A percentile compares a stretch with the other conserved stretches of the same genome.
phyloP scores from a whole-genome alignment of 2,329 filamentous ascomycete genomes.

The Triangularia setosa region DNA sequence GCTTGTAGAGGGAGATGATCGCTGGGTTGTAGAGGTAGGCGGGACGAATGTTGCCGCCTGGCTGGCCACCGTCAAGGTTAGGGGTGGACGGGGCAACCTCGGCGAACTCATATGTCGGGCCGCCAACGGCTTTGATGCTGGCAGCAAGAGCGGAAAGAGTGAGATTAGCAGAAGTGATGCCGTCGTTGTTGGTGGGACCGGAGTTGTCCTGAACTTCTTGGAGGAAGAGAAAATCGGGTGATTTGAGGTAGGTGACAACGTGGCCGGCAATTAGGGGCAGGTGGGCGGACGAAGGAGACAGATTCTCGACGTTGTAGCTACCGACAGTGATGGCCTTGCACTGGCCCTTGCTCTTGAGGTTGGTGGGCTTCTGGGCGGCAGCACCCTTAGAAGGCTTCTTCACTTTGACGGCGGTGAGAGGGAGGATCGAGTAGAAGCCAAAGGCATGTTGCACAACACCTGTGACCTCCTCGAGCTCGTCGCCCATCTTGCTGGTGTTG shows the following conservation, averaged over 20 bases:
- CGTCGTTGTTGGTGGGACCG: slow-evolving; percentile 55
- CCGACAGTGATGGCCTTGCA: slow-evolving; percentile 62
- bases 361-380: slow-evolving; percentile 44
- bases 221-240: slow-evolving; percentile 63
- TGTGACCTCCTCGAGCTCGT: slow-evolving; percentile 61
- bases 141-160: slow-evolving; percentile 55
- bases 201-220: slow-evolving; percentile 69
- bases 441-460: slow-evolving; percentile 64
- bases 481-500: slow-evolving; percentile 58
- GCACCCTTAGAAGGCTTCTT: slow-evolving; percentile 40
- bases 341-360: slow-evolving; percentile 49
- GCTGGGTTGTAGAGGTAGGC: slow-evolving; percentile 66
- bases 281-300: slow-evolving; percentile 52
- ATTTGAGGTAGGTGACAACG: slow-evolving; percentile 60
- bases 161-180: slow-evolving; percentile 50
- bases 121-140: slow-evolving; percentile 47
- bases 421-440: slow-evolving; percentile 67
- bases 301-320: slow-evolving; percentile 68
- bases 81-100: slow-evolving; percentile 55
- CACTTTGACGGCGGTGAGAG: slow-evolving; percentile 53
- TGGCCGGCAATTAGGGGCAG: slow-evolving; percentile 58
- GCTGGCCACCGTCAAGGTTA: slow-evolving; percentile 60
- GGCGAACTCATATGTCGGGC: slow-evolving; percentile 54
- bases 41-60: slow-evolving; percentile 67
- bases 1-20: slow-evolving; percentile 55